Conservation (phyloP, 495 filamentous ascomycete species). For the Trichoderma orchidacearum region DNA sequence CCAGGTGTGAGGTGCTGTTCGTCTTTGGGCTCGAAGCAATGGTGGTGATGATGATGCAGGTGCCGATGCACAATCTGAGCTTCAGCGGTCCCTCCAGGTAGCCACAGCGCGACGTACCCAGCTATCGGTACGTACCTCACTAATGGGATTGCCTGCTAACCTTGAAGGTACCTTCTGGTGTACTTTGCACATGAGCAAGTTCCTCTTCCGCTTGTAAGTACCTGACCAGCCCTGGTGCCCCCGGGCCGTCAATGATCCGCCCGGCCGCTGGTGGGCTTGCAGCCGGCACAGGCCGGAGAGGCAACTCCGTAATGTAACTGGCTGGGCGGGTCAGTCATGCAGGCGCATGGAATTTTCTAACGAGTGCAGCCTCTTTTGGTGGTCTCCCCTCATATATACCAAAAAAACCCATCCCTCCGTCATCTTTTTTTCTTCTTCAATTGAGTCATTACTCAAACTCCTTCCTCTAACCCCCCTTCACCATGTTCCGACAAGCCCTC, state of each 20-base stretch:
- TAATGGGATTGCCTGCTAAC: too few relatives aligned
- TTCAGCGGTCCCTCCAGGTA: background rate
- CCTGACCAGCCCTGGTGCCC: too few relatives aligned
- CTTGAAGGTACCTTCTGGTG: too few relatives aligned
- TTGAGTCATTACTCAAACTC: background rate
- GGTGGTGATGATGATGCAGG: background rate
- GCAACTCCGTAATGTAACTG: too few relatives aligned
- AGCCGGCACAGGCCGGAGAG: background rate
- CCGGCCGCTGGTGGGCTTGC: background rate
- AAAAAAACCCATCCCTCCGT: too few relatives aligned
- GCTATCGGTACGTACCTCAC: too few relatives aligned
- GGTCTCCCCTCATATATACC: too few relatives aligned
- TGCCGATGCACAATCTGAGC: background rate
- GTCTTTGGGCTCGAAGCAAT: background rate
- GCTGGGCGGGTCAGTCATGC: too few relatives aligned
- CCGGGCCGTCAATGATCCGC: background rate
- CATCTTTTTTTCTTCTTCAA: background rate
- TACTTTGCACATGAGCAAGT: too few relatives aligned
- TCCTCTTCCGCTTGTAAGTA: too few relatives aligned
- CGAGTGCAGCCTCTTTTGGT: too few relatives aligned
- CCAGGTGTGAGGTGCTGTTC: background rate
- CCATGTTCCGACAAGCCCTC: constrained; percentile 30
- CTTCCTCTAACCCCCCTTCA: background rate
- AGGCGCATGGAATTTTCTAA: background rate
- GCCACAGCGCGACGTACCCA: constrained; percentile 2